Base-by-base conservation (phyloP, 2,329 filamentous ascomycete species). In the Pseudomassariella vexata region DNA sequence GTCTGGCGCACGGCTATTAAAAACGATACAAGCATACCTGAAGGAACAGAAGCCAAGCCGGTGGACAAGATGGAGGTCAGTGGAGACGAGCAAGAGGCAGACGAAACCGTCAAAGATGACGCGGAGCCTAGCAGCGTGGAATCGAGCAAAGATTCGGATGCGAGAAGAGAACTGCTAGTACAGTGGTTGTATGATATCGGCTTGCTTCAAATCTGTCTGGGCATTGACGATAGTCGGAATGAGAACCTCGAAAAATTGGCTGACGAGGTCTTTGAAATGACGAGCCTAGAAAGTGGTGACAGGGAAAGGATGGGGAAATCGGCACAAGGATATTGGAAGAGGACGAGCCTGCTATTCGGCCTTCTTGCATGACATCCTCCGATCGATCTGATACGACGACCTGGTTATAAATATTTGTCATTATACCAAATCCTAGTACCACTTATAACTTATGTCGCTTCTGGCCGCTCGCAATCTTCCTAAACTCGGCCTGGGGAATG, bases 361-460 rank as follows among this genome's bases (percentile, higher is more conserved):
- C 62, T 94, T 35, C 60, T 95, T 42, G 69, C 68, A 44, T 70
- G 42, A 55, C 45, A 46, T 39, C 36, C 39, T n/a, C n/a, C n/a
- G n/a, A n/a, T n/a, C n/a, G n/a, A 25, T 34, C 31, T 26, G 24
- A 36, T 14, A 36, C n/a, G 25, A 26, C 14, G 6, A 19, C 24
- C 19, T 22, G 11, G 14, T n/a, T 12, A 15, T 27, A 38, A 28
- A 26, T 19, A 34, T 16, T 36, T 32, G 28, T 24, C 28, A 28
- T 34, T 27, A 34, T 24, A 27, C 5, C 18, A 22, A 16, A 20
- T 22, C 10, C 15, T 32, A 20, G 32, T n/a, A 22, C 10, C 9
- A 22, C 14, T 42, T 67, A 95, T 56, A 96, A 63, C 67, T 96
- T 96, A 64, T 98, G 92, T 55, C 81, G 86, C 76, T 95, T 96